Percentiles rank a stretch among this genome's conserved stretches.
Evolutionary conservation across 2,329 filamentous ascomycete species (phyloP).

Genomic region (Colletotrichum camelliae): DNA sequence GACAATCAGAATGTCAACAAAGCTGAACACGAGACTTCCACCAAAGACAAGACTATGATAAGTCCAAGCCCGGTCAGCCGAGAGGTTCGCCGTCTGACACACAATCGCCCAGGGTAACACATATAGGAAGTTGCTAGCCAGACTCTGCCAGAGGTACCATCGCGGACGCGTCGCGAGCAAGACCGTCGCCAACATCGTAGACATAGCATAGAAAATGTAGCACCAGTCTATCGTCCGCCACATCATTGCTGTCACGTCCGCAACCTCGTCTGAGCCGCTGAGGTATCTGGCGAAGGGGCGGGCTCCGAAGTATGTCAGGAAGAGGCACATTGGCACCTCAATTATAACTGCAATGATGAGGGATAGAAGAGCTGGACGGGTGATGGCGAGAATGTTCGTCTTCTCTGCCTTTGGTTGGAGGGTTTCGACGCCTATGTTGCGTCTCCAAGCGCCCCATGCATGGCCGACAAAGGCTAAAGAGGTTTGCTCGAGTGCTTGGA

Average conservation of each 20-base stretch:
- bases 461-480: conserved; percentile 71
- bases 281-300: conserved; percentile 67
- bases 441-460: conserved; percentile 62
- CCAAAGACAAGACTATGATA: conserved; percentile 73
- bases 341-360: conserved; percentile 57
- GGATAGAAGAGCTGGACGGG: conserved; percentile 58
- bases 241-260: conserved; percentile 68
- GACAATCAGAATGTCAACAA: conserved; percentile 59
- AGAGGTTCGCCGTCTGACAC: conserved; percentile 53
- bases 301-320: conserved; percentile 65
- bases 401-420: conserved; percentile 21
- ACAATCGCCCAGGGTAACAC: conserved; percentile 76
- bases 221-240: conserved; percentile 69
- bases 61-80: conserved; percentile 64
- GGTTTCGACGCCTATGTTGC: conserved; percentile 27
- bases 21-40: conserved; percentile 71
- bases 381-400: conserved; percentile 40
- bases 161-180: conserved; percentile 66
- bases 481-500: conserved; percentile 70
- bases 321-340: conserved; percentile 67
- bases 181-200: conserved; percentile 68
- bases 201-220: conserved; percentile 72
- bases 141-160: conserved; percentile 73
- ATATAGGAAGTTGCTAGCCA: conserved; percentile 71
- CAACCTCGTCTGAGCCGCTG: conserved; percentile 60